Evolutionary conservation across 73 alveolate species (phyloP).

Genomic region (Uronychia setigera): DNA sequence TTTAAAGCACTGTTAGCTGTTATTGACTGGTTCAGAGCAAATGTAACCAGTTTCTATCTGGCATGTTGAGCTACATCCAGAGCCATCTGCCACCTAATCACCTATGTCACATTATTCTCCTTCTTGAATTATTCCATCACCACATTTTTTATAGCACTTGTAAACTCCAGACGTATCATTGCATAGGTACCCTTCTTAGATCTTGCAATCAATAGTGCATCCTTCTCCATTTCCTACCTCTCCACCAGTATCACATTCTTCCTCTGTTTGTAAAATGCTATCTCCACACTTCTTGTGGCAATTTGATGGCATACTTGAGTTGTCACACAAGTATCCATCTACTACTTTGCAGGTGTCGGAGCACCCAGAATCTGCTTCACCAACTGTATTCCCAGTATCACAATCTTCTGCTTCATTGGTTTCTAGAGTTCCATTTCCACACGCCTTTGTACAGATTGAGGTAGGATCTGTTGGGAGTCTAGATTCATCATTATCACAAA

Average conservation of each 20-base stretch:
- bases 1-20: background rate
- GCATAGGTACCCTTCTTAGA: background rate
- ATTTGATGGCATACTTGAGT: background rate
- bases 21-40: background rate
- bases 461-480: background rate
- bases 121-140: background rate
- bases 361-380: constrained; percentile 17
- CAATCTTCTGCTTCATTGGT: constrained; percentile 18
- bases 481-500: constrained; percentile 9
- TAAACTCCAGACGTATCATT: background rate
- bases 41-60: background rate
- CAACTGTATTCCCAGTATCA: constrained; percentile 42
- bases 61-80: constrained; percentile 23
- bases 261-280: background rate
- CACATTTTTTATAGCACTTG: background rate
- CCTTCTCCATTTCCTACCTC: background rate
- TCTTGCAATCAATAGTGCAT: background rate
- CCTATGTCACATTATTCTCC: background rate
- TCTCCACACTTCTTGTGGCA: background rate
- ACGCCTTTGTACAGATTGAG: constrained; percentile 20
- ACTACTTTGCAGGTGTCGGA: background rate
- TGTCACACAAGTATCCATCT: background rate
- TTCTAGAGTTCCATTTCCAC: constrained; percentile 44
- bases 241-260: background rate
- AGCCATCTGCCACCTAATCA: background rate